These are phyloP conservation scores for Psilocybe sp. DNA, from an alignment of 768 basidiomycete species.

Conservation along the genomic window DNA sequence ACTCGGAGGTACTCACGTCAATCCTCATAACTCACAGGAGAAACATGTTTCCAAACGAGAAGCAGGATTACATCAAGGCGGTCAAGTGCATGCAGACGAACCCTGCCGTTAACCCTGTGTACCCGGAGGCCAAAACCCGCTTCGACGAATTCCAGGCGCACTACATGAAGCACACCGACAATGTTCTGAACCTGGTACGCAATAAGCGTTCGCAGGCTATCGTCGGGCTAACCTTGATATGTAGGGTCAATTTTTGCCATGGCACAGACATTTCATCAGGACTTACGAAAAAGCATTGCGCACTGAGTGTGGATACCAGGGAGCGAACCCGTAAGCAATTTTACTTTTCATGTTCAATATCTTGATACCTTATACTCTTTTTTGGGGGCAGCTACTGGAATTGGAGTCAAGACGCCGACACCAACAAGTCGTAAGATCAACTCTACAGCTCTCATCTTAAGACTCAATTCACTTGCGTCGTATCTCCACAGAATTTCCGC, in stretches of 20 bases:
- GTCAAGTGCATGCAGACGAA: slow-evolving; percentile 25
- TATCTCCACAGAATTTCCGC: slow-evolving; percentile 21
- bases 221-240: slow-evolving; percentile 3
- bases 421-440: slow-evolving; percentile 7
- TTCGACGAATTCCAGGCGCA: slow-evolving; percentile 36
- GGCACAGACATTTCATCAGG: slow-evolving; percentile 32
- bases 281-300: slow-evolving; percentile 30
- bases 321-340: slow-evolving; percentile 28
- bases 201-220: slow-evolving; percentile 7
- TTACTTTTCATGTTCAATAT: not conserved
- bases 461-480: not conserved
- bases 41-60: slow-evolving; percentile 15
- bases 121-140: slow-evolving; percentile 20
- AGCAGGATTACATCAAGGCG: slow-evolving; percentile 24
- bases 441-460: not conserved
- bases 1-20: not conserved
- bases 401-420: slow-evolving; percentile 34
- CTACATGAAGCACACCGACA: slow-evolving; percentile 25
- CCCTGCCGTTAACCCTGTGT: slow-evolving; percentile 18
- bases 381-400: slow-evolving; percentile 33
- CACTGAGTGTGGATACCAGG: slow-evolving; percentile 33
- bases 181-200: slow-evolving; percentile 28
- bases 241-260: slow-evolving; percentile 35
- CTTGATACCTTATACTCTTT: not conserved
- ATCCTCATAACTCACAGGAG: slow-evolving; percentile 18